Evolutionary conservation across 441 rosid genomes (phyloP).

Genomic region (Manihot esculenta): DNA sequence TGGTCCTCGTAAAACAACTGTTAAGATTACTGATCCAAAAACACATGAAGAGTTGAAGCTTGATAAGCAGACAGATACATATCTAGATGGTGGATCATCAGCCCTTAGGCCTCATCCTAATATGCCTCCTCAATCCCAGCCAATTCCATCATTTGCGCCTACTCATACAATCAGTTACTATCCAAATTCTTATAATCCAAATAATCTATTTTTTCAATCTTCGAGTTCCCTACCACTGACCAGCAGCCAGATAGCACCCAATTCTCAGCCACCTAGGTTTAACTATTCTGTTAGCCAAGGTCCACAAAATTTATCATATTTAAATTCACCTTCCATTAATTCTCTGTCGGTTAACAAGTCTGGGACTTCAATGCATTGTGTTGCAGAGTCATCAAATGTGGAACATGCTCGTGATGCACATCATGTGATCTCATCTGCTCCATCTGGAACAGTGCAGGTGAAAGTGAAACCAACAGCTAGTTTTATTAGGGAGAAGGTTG

Average conservation of each 20-base stretch:
- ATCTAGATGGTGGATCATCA: constrained; percentile 56
- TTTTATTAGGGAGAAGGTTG: constrained; percentile 23
- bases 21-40: constrained; percentile 91
- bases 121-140: constrained; percentile 67
- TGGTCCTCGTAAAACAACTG: constrained; percentile 63
- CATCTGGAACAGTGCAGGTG: constrained; percentile 45
- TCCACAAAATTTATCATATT: constrained; percentile 53
- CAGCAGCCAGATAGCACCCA: constrained; percentile 58
- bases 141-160: constrained; percentile 52
- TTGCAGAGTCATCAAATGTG: constrained; percentile 35
- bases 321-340: constrained; percentile 44
- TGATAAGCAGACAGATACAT: constrained; percentile 61
- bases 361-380: constrained; percentile 38
- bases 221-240: constrained; percentile 54
- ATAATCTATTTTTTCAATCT: constrained; percentile 47
- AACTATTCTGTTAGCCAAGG: constrained; percentile 54
- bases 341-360: constrained; percentile 42
- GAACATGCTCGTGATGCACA: constrained; percentile 51
- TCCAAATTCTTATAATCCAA: constrained; percentile 45
- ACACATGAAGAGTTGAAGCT: constrained; percentile 96
- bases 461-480: constrained; percentile 45
- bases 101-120: constrained; percentile 61
- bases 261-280: constrained; percentile 61
- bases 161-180: constrained; percentile 55
- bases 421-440: constrained; percentile 36